phyloP scores from a whole-genome alignment of 176 grass and related monocot genomes.

The Musa acuminata region DNA sequence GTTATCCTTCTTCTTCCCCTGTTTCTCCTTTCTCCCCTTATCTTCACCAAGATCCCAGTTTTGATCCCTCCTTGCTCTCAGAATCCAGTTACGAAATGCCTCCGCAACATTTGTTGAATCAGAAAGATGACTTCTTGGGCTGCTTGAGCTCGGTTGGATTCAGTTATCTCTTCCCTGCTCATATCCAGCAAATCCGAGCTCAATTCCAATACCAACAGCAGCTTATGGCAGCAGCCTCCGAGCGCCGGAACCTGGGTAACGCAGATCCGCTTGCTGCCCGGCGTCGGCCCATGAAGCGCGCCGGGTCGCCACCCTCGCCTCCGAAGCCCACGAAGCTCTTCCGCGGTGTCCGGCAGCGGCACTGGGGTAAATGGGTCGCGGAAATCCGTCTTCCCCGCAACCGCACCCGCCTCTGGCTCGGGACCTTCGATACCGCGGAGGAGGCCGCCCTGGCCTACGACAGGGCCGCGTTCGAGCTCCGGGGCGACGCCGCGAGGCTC shows the following conservation, averaged over 20 bases:
- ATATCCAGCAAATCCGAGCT: not conserved
- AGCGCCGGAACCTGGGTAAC: not conserved
- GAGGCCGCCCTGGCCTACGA: slow-evolving; percentile 73
- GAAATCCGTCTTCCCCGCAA: slow-evolving; percentile 69
- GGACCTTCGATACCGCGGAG: slow-evolving; percentile 90
- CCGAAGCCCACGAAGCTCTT: slow-evolving; percentile 5
- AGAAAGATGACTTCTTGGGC: not conserved
- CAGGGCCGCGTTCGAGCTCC: slow-evolving; percentile 51
- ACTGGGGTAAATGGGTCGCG: slow-evolving; percentile 89
- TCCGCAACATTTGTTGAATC: not conserved
- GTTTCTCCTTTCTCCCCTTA: not conserved
- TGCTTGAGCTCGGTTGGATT: not conserved
- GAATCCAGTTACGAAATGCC: not conserved
- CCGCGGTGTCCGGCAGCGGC: slow-evolving; percentile 54
- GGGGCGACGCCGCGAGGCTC: slow-evolving; percentile 51
- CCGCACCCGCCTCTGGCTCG: slow-evolving; percentile 67
- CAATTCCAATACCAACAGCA: slow-evolving; percentile 4
- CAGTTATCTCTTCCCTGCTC: not conserved
- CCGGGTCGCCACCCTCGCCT: not conserved
- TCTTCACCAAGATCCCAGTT: not conserved
- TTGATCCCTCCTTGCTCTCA: not conserved
- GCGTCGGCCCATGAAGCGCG: slow-evolving; percentile 12
- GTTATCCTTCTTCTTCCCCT: not conserved
- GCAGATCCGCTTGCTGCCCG: not conserved
- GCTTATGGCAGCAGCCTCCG: not conserved